Percentiles rank a stretch among this genome's conserved stretches.
phyloP scores from a whole-genome alignment of 2,329 filamentous ascomycete species.

The Colletotrichum melonis region DNA sequence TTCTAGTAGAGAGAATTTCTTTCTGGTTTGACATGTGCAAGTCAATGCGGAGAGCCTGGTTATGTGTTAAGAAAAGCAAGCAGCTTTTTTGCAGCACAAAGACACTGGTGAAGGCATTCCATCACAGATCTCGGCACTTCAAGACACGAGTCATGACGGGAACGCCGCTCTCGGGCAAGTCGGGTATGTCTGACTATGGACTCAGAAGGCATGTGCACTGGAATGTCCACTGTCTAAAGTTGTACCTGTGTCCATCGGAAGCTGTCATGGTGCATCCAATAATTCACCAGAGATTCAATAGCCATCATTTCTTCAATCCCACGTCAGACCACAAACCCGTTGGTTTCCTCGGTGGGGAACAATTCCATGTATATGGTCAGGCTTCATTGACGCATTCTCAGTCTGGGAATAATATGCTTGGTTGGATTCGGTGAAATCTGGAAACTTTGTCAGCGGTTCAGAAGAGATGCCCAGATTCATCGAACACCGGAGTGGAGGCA shows the following conservation, averaged over 20 bases:
- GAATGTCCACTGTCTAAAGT: too few species aligned
- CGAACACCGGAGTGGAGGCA: too few species aligned
- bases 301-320: too few species aligned
- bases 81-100: too few species aligned
- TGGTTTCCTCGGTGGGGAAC: too few species aligned
- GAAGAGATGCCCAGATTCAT: not conserved
- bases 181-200: not conserved
- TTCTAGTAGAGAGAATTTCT: not conserved
- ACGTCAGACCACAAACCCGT: too few species aligned
- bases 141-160: not conserved
- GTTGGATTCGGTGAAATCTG: conserved; percentile 21
- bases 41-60: not conserved
- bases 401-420: conserved; percentile 13
- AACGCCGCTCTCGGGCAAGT: not conserved
- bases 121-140: not conserved
- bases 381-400: not conserved
- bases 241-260: too few species aligned
- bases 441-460: not conserved
- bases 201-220: too few species aligned
- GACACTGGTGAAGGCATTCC: not conserved
- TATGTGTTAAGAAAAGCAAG: not conserved
- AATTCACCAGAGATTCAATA: too few species aligned
- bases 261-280: too few species aligned
- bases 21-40: not conserved
- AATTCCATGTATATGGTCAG: too few species aligned